phyloP scores from a whole-genome alignment of 1,284 basidiomycete genomes.

The Ceratorhiza oryzae-sativae region DNA sequence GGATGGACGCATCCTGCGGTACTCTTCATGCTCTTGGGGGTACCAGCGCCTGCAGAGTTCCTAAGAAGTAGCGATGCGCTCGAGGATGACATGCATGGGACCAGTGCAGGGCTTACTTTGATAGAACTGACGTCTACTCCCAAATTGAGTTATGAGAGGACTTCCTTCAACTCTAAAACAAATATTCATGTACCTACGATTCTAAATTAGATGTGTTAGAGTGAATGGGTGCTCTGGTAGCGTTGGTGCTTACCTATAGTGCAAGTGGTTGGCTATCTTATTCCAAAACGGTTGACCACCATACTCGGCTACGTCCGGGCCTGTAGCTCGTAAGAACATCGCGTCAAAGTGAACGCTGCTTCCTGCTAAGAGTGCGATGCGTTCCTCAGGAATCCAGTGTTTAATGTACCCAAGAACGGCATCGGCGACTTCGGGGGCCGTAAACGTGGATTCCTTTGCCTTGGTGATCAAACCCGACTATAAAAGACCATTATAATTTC shows the following conservation, averaged over 20 bases:
- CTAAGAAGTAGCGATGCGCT: not conserved
- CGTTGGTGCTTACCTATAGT: slow-evolving; percentile 23
- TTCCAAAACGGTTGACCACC: slow-evolving; percentile 12
- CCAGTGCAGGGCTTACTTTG: slow-evolving; percentile 59
- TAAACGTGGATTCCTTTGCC: slow-evolving; percentile 68
- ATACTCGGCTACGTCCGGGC: slow-evolving; percentile 67
- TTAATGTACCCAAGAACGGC: slow-evolving; percentile 73
- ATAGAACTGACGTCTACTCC: slow-evolving; percentile 51
- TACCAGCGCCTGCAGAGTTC: slow-evolving; percentile 35
- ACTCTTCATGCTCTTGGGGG: not conserved
- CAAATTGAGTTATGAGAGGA: slow-evolving; percentile 51
- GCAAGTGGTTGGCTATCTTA: slow-evolving; percentile 10
- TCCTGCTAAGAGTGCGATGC: slow-evolving; percentile 74
- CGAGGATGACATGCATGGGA: no score
- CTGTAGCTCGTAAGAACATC: slow-evolving; percentile 72
- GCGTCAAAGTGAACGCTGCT: slow-evolving; percentile 83
- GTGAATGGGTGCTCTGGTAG: no score
- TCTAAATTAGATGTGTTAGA: slow-evolving; percentile 65
- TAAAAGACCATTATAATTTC: no score
- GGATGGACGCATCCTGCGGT: not conserved
- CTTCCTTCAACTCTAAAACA: not conserved
- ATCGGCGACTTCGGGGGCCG: slow-evolving; percentile 61
- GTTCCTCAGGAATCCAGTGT: slow-evolving; percentile 70
- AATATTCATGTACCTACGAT: slow-evolving; percentile 25
- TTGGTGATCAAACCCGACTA: slow-evolving; percentile 77